Evolutionary conservation across 768 basidiomycete genomes (phyloP).

Genomic region (Phlebiopsis flavidoalba): DNA sequence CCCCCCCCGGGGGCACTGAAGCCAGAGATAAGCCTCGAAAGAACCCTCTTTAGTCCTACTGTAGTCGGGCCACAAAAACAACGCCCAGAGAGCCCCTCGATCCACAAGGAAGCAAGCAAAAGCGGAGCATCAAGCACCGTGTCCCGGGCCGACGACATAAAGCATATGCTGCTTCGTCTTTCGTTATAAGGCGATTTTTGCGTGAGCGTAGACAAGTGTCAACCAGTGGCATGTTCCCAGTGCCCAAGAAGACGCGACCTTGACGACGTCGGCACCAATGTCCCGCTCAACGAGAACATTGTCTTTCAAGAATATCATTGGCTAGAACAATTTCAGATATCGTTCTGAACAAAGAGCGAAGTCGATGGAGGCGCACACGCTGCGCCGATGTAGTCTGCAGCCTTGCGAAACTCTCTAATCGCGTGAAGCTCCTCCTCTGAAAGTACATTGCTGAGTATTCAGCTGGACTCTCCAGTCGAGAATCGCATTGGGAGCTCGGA

Average conservation of each 20-base stretch:
- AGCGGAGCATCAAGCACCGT: conserved; percentile 91
- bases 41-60: conserved; percentile 51
- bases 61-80: conserved; percentile 55
- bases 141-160: conserved; percentile 82
- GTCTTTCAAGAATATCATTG: conserved; percentile 79
- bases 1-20: conserved; percentile 84
- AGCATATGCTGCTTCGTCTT: conserved; percentile 59
- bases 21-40: conserved; percentile 61
- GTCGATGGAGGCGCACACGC: conserved; percentile 44
- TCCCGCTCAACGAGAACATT: conserved; percentile 63
- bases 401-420: conserved; percentile 49
- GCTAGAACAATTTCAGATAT: conserved; percentile 33
- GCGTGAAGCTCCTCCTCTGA: conserved; percentile 44
- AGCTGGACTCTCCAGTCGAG: conserved; percentile 45
- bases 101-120: conserved; percentile 80
- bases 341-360: background rate
- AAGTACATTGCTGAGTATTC: conserved; percentile 41
- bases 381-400: conserved; percentile 67
- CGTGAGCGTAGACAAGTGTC: conserved; percentile 51
- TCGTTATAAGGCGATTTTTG: conserved; percentile 42
- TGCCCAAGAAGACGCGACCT: conserved; percentile 77
- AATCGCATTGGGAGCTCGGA: conserved; percentile 58
- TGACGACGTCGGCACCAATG: conserved; percentile 66
- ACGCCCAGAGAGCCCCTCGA: conserved; percentile 70
- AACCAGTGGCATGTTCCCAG: conserved; percentile 83